Percentiles rank a stretch among this genome's conserved stretches.
Evolutionary conservation across 371 early-diverging fungal genomes (phyloP).

Genomic region (Mitosporidium daphniae): DNA sequence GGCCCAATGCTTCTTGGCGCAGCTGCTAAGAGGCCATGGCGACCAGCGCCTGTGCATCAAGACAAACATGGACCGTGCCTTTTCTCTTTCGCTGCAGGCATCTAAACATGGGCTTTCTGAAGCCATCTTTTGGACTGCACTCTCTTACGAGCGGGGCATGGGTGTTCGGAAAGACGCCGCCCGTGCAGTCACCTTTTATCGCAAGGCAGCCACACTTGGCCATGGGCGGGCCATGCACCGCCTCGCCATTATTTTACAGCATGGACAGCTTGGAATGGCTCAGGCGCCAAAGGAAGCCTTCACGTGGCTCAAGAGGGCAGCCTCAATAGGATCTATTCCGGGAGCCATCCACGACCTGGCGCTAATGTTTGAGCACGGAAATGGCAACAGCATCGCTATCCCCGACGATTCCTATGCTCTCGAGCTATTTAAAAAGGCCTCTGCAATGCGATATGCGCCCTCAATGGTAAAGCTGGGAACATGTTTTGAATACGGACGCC

Average conservation of each 20-base stretch:
- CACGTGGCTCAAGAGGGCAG: slow-evolving; percentile 56
- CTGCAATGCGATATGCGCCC: slow-evolving; percentile 56
- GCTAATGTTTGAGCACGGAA: slow-evolving; percentile 34
- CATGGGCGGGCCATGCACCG: slow-evolving; percentile 78
- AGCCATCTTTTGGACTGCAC: slow-evolving; percentile 61
- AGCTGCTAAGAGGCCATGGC: slow-evolving; percentile 22
- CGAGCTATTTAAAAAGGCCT: slow-evolving; percentile 51
- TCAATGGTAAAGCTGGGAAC: slow-evolving; percentile 61
- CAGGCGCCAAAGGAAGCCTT: slow-evolving; percentile 43
- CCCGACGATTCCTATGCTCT: slow-evolving; percentile 40
- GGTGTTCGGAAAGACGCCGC: slow-evolving; percentile 45
- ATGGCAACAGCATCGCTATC: slow-evolving; percentile 11
- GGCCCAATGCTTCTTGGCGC: slow-evolving; percentile 55
- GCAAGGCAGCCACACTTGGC: slow-evolving; percentile 63
- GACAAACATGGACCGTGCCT: slow-evolving; percentile 69
- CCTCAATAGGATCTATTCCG: slow-evolving; percentile 45
- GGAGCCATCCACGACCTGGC: slow-evolving; percentile 68
- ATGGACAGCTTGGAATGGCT: slow-evolving; percentile 20
- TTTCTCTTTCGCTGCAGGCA: slow-evolving; percentile 47
- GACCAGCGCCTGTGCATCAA: slow-evolving; percentile 29
- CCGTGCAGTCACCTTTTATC: slow-evolving; percentile 26
- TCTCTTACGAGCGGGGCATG: slow-evolving; percentile 67
- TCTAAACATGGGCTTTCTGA: slow-evolving; percentile 58
- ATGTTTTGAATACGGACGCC: slow-evolving; percentile 59
- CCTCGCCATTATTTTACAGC: slow-evolving; percentile 33